phyloP scores from a whole-genome alignment of 495 filamentous ascomycete genomes.

The Aspergillus bridgeri region DNA sequence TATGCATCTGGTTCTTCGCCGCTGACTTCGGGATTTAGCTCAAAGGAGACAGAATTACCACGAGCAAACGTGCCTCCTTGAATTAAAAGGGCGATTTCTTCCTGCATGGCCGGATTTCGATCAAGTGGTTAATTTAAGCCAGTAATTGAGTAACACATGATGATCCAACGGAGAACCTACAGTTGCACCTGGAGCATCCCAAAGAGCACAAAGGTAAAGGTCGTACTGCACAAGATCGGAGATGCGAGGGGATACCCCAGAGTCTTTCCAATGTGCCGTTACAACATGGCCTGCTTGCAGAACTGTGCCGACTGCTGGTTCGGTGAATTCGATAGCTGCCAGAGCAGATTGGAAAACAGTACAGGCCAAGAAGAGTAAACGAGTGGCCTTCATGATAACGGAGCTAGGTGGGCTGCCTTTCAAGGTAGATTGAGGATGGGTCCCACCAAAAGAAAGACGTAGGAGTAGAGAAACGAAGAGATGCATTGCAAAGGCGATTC shows the following conservation, averaged over 20 bases:
- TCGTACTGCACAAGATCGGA: conserved; percentile 54
- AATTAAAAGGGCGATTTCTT: conserved; percentile 40
- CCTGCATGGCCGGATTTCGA: conserved; percentile 24
- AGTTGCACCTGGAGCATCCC: conserved; percentile 47
- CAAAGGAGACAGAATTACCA: conserved; percentile 51
- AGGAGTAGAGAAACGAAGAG: neutral
- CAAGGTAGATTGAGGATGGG: neutral
- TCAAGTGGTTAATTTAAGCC: conserved; percentile 2
- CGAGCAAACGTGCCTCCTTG: conserved; percentile 40
- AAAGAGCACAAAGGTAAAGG: conserved; percentile 62
- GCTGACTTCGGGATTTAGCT: conserved; percentile 45
- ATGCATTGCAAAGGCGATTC: neutral
- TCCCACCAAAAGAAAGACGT: neutral
- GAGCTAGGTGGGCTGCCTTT: neutral
- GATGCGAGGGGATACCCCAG: conserved; percentile 45
- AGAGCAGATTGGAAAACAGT: conserved; percentile 41
- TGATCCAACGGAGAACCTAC: conserved; percentile 22
- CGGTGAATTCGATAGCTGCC: conserved; percentile 56
- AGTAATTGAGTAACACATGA: neutral
- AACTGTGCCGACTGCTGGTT: conserved; percentile 33
- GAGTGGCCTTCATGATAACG: conserved; percentile 34
- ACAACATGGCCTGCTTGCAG: conserved; percentile 49
- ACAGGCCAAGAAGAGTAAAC: conserved; percentile 37
- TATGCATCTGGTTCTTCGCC: conserved; percentile 58
- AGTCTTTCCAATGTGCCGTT: conserved; percentile 57